phyloP scores from a whole-genome alignment of 306 rosid species.

The Castanea sativa region DNA sequence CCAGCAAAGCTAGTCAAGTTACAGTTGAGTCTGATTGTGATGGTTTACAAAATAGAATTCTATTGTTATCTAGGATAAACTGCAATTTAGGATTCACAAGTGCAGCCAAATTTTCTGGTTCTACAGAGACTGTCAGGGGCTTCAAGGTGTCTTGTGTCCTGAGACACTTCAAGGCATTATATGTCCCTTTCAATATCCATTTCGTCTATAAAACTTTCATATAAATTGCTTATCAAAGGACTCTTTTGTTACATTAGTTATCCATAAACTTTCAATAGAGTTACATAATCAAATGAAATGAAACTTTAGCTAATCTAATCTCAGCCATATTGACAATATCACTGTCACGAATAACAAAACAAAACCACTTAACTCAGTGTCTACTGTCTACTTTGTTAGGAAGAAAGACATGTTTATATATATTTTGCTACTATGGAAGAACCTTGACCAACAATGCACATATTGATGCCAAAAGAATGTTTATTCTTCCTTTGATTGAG shows the following conservation, averaged over 20 bases:
- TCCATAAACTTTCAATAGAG: not conserved
- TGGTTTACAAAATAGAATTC: too few relatives aligned
- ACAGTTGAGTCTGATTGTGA: too few relatives aligned
- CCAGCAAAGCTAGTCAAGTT: too few relatives aligned
- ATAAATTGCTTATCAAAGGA: too few relatives aligned
- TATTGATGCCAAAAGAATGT: not conserved
- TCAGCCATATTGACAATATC: not conserved
- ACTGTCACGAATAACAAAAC: not conserved
- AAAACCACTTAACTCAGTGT: not conserved
- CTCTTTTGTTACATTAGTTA: too few relatives aligned
- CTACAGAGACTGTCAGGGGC: not conserved
- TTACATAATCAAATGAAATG: not conserved
- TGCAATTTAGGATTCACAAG: too few relatives aligned
- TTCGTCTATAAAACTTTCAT: not conserved
- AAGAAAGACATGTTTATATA: not conserved
- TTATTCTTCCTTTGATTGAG: not conserved
- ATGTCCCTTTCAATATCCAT: not conserved
- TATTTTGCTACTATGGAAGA: not conserved
- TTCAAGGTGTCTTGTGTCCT: not conserved
- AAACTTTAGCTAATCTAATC: not conserved
- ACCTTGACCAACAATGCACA: not conserved
- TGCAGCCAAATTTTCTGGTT: too few relatives aligned
- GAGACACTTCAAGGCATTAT: too few relatives aligned
- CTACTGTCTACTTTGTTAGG: not conserved
- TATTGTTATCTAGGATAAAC: too few relatives aligned